Base-by-base conservation (phyloP, 371 early-diverging fungal genomes). In the Mucor velutinosus region DNA sequence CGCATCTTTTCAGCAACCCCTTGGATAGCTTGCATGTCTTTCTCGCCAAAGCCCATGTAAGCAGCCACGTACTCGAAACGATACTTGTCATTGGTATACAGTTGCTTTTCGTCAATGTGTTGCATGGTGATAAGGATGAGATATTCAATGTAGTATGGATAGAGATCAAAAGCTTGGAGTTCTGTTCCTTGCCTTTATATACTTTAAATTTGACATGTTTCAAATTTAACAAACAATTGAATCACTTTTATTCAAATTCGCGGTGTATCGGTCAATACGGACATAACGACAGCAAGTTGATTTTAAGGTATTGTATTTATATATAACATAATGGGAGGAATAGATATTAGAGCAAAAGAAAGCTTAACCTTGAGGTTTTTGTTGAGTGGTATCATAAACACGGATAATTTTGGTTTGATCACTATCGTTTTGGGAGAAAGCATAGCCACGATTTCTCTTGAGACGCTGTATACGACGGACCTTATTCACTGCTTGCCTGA, bases 401-500 rank as follows among this genome's bases (percentile, higher is more conserved):
- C 97, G 89, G 66, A 98, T 95, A 57, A 99, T 80, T 69, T 95
- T 90, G 35, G 94, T 93, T 78, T 97, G 97, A 19, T 97, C 99
- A 69, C 90, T 90, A 71, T 99, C 99, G 78, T 90, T 96, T 77
- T 99, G 98, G 47, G 97, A 95, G 76, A 99, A 99, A 10, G 99
- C 99, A 80, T 92, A 99, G 35, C 99, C 99, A 33, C 99, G 90
- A 62, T 89, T 95, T 39, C 95, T 88, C 72, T 95, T 96, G 29
- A 96, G 81, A 29, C 98, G 88, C 75, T 99, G 98, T 63, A 95
- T 92, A 72, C 92, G 86, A 37, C 98, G 92, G 11, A 94, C 97
- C 82, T 97, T 97, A 85, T 95, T 93, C 14, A 98, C 97, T 1
- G 97, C 97, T 79, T 97, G 96, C 70, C 94, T 88, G 91, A 98